Conservation (phyloP, 2,329 filamentous ascomycete species). For the Dichotomopilus funicola region DNA sequence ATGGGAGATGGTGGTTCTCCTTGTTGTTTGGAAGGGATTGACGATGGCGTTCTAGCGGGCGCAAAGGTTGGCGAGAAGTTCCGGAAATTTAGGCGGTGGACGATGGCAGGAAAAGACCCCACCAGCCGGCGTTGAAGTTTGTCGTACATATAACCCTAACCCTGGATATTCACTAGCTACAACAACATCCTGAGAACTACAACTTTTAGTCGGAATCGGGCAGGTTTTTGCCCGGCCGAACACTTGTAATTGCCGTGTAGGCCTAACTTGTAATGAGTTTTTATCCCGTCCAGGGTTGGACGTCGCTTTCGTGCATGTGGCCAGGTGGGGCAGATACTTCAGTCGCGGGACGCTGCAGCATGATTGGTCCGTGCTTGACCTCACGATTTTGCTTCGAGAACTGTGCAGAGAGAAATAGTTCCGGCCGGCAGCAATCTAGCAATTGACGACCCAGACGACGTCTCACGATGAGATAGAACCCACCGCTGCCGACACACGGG, state of each 20-base stretch:
- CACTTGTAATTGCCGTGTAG: too few relatives aligned
- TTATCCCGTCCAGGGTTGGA: too few relatives aligned
- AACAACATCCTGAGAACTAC: too few relatives aligned
- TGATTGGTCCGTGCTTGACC: slow-evolving; percentile 18
- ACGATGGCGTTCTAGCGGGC: background rate
- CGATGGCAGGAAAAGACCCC: slow-evolving; percentile 1
- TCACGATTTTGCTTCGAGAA: slow-evolving; percentile 16
- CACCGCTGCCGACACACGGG: slow-evolving; percentile 8
- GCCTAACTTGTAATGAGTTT: too few relatives aligned
- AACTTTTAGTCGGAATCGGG: too few relatives aligned
- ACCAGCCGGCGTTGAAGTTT: too few relatives aligned
- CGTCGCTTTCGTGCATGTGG: background rate
- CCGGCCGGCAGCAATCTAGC: slow-evolving; percentile 18
- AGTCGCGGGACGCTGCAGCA: too few relatives aligned
- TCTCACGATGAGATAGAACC: slow-evolving; percentile 22
- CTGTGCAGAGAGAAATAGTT: slow-evolving; percentile 11
- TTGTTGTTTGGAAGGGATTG: background rate
- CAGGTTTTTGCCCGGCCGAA: too few relatives aligned
- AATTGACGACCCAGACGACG: slow-evolving; percentile 18
- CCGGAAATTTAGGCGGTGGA: slow-evolving; percentile 12
- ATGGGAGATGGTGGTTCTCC: slow-evolving; percentile 2
- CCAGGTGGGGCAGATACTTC: too few relatives aligned
- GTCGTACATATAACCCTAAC: too few relatives aligned
- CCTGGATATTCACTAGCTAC: too few relatives aligned
- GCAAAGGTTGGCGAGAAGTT: background rate